Evolutionary conservation across 2,329 filamentous ascomycete genomes (phyloP), one percentile per base, ranked within the genome.

Genomic region (Curvularia eragrostidis): DNA sequence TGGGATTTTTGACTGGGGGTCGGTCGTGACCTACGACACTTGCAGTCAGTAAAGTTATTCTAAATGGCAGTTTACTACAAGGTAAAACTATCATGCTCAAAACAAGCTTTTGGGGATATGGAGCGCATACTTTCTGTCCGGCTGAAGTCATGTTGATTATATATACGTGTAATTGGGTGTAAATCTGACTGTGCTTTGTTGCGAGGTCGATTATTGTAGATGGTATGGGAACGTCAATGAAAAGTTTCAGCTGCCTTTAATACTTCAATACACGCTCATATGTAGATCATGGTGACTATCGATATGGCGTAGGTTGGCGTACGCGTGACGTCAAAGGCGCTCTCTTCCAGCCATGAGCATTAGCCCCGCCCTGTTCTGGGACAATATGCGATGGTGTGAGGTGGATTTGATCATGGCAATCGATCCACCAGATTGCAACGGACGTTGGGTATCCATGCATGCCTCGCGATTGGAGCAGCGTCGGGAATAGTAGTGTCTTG

Each of bases 1-100:
- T 18, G 62, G 58, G 26, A 85, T 83, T 36, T 68, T 70, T 46
- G 79, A 73, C 58, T 74, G 70, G 51, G 82, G 80, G 70, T 85
- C 84, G 46, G 73, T 81, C 44, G 81, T 84, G 63, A 79, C 71
- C 75, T 82, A 38, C 4, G 7, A 26, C 15, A n/a, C n/a, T n/a
- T 19, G 19, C 15, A 23, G 19, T 64, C 43, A 64, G 61, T 51
- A n/a, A 49, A 50, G 15, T 13, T 38, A 41, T 26, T 28, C 39
- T 12, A 18, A 24, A 10, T 46, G 4, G 19, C 3, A 26, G 48
- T 42, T 19, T 15, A 0, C 8, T 4, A n/a, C 12, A 26, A 42
- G 42, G 36, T 57, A 42, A 52, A 15, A 12, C 6, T 7, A 15
- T n/a, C 18, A 1, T 19, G 9, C 19, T 13, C 5, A 18, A 19